Conservation (phyloP, 2,329 filamentous ascomycete species). For the Aspergillus quadrilineatus region DNA sequence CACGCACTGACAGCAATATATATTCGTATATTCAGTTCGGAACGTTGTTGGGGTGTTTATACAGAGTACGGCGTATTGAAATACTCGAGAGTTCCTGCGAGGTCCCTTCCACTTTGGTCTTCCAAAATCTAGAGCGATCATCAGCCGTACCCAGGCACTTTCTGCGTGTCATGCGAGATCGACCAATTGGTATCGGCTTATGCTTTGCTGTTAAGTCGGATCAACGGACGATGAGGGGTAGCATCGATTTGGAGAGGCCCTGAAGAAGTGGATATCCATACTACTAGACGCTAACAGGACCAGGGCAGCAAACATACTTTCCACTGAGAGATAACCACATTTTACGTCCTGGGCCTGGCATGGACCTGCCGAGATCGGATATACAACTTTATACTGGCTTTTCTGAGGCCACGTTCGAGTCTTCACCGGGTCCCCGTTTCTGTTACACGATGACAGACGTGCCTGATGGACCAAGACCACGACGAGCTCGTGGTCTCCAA, state of each 20-base stretch:
- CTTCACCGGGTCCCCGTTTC: neutral
- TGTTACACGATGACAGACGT: neutral
- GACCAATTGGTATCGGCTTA: neutral
- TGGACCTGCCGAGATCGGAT: neutral
- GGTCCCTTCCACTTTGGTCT: too few species aligned
- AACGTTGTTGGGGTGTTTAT: neutral
- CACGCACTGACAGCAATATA: neutral
- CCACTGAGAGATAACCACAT: constrained; percentile 2
- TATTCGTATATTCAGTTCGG: neutral
- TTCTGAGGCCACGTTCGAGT: neutral
- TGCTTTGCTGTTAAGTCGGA: constrained; percentile 6
- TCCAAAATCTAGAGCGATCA: neutral
- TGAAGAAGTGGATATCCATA: neutral
- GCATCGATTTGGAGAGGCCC: neutral
- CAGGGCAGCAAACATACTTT: neutral
- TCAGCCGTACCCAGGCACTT: neutral
- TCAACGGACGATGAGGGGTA: constrained; percentile 1
- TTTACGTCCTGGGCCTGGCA: neutral
- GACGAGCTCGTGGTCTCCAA: neutral
- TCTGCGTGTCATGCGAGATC: constrained; percentile 1
- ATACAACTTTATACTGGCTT: neutral
- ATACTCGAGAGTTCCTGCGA: neutral
- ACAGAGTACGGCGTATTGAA: neutral
- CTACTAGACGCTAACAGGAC: neutral
- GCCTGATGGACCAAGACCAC: neutral